Conservation (phyloP, 257 asterid genomes). For the Scutellaria galericulata region DNA sequence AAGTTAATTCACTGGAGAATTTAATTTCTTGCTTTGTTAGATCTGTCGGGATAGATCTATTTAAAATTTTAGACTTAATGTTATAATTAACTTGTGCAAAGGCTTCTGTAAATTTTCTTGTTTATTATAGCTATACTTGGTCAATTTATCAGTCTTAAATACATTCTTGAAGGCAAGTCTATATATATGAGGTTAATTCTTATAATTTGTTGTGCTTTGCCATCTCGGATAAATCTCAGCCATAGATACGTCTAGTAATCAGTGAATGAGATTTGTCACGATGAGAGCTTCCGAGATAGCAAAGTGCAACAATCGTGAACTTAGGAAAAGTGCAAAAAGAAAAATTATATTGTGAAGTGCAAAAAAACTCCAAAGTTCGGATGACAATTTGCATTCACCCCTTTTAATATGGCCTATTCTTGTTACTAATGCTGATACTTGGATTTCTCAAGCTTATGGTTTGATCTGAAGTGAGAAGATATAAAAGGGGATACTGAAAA, state of each 20-base stretch:
- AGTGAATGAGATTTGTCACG: no score
- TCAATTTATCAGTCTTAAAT: neutral
- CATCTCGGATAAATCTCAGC: no score
- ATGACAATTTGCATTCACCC: no score
- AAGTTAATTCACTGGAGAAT: neutral
- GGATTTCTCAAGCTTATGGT: neutral
- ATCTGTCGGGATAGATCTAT: neutral
- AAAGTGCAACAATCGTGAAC: no score
- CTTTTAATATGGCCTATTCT: neutral
- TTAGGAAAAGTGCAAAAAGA: no score
- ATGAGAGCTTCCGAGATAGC: no score
- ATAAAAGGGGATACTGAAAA: neutral
- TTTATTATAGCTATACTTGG: neutral
- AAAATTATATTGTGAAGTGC: no score
- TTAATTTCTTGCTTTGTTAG: neutral
- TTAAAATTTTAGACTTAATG: neutral
- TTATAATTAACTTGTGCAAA: neutral
- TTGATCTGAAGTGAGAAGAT: conserved; percentile 18
- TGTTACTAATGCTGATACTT: conserved; percentile 2
- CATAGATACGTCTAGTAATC: no score
- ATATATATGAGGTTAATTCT: no score
- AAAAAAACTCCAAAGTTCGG: no score
- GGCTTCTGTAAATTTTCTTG: neutral
- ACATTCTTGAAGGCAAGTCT: no score
- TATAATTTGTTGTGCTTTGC: no score